These are phyloP conservation scores for Leucocoprinus sp. DNA, from an alignment of 768 basidiomycete genomes.

Conservation along the genomic window DNA sequence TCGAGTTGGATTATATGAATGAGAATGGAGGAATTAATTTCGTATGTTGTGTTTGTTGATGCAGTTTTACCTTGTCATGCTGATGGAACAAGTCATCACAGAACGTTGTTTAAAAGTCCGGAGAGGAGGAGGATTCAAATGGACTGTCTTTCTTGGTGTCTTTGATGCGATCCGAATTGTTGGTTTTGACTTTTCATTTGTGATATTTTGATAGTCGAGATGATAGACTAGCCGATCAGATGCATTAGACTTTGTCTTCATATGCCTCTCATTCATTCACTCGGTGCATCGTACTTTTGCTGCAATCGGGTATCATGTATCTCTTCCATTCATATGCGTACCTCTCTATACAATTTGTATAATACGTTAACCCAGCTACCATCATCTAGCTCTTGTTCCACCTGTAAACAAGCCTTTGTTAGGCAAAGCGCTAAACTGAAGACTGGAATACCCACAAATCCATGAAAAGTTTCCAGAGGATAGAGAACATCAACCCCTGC, in stretches of 20 bases:
- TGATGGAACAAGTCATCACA: background rate
- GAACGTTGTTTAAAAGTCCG: slow-evolving; percentile 3
- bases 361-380: background rate
- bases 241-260: slow-evolving; percentile 1
- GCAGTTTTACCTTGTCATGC: background rate
- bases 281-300: background rate
- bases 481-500: slow-evolving; percentile 85
- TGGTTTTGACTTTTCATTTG: background rate
- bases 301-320: background rate
- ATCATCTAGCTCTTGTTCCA: slow-evolving; percentile 22
- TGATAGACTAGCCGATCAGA: background rate
- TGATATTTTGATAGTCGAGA: background rate
- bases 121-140: background rate
- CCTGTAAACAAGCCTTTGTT: slow-evolving; percentile 13
- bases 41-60: slow-evolving; percentile 2
- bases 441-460: slow-evolving; percentile 58
- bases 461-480: slow-evolving; percentile 87
- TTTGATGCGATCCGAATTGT: background rate
- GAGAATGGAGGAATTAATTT: slow-evolving; percentile 8
- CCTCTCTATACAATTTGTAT: slow-evolving; percentile 6
- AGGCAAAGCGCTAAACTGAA: background rate
- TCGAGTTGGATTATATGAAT: slow-evolving; percentile 10
- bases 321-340: slow-evolving; percentile 4
- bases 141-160: background rate
- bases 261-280: slow-evolving; percentile 1